Percentiles rank a stretch among this genome's conserved stretches.
These are phyloP conservation scores for Mallotus japonicus DNA, from an alignment of 441 rosid genomes.

Conservation along the genomic window DNA sequence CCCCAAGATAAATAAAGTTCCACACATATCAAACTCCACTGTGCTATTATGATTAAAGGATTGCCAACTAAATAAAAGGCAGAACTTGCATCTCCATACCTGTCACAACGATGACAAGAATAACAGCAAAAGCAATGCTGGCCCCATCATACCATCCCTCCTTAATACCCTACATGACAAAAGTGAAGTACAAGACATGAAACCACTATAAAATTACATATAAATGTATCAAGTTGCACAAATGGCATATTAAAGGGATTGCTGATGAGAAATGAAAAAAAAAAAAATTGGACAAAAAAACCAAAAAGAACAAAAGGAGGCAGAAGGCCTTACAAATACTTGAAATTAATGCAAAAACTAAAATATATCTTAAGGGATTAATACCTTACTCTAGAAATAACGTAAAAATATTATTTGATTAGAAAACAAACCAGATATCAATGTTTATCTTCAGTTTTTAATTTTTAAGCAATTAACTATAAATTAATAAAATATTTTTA, in stretches of 20 bases:
- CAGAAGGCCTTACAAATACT: not conserved
- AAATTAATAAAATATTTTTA: no score
- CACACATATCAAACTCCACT: not conserved
- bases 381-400: no score
- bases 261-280: not conserved
- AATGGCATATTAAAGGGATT: not conserved
- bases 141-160: conserved; percentile 99
- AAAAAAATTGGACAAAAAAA: not conserved
- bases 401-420: no score
- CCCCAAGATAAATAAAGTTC: not conserved
- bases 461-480: no score
- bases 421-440: no score
- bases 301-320: not conserved
- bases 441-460: no score
- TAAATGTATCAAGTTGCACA: not conserved
- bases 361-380: no score
- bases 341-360: no score
- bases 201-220: not conserved
- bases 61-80: not conserved
- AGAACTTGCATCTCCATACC: conserved; percentile 42
- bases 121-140: conserved; percentile 97
- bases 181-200: not conserved
- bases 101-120: conserved; percentile 90
- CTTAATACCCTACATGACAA: conserved; percentile 63
- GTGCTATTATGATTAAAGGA: not conserved